Evolutionary conservation across 169 alveolate species (phyloP).

Genomic region (Eimeria praecox): DNA sequence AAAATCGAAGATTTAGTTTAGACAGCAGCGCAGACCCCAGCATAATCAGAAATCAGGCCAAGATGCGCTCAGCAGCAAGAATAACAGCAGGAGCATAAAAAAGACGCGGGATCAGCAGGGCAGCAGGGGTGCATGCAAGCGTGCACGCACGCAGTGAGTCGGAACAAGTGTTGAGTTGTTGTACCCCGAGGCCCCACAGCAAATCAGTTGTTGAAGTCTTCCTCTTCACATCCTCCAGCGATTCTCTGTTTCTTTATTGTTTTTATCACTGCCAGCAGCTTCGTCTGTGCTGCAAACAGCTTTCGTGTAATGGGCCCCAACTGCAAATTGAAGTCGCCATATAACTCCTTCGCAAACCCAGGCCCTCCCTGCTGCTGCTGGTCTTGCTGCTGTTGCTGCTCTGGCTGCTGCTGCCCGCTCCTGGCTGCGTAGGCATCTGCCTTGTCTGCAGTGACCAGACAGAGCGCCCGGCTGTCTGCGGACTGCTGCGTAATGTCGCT

Average conservation of each 20-base stretch:
- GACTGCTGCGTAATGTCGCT: slow-evolving; percentile 21
- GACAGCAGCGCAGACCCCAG: background rate
- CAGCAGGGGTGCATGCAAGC: background rate
- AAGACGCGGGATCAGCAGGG: background rate
- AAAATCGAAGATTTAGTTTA: too few species aligned
- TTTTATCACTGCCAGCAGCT: slow-evolving; percentile 58
- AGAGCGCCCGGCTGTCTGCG: slow-evolving; percentile 65
- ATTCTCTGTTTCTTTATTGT: slow-evolving; percentile 33
- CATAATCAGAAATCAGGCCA: background rate
- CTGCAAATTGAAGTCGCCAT: slow-evolving; percentile 76
- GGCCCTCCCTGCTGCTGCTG: background rate
- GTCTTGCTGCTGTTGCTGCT: slow-evolving; percentile 26
- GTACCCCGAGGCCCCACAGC: background rate
- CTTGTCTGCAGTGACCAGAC: slow-evolving; percentile 49
- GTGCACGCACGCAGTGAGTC: background rate
- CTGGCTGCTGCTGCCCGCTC: slow-evolving; percentile 31
- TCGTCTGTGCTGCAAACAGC: slow-evolving; percentile 69
- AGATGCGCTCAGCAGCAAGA: background rate
- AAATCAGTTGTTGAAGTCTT: background rate
- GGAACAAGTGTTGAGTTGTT: background rate
- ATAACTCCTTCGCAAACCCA: slow-evolving; percentile 62
- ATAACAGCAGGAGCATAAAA: too few species aligned
- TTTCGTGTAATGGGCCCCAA: slow-evolving; percentile 55
- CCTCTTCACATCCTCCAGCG: background rate
- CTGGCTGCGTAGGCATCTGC: background rate